A percentile compares a stretch with the other conserved stretches of the same genome.
Conservation (phyloP, 2,329 filamentous ascomycete species). For the Diaporthe aspalathi region DNA sequence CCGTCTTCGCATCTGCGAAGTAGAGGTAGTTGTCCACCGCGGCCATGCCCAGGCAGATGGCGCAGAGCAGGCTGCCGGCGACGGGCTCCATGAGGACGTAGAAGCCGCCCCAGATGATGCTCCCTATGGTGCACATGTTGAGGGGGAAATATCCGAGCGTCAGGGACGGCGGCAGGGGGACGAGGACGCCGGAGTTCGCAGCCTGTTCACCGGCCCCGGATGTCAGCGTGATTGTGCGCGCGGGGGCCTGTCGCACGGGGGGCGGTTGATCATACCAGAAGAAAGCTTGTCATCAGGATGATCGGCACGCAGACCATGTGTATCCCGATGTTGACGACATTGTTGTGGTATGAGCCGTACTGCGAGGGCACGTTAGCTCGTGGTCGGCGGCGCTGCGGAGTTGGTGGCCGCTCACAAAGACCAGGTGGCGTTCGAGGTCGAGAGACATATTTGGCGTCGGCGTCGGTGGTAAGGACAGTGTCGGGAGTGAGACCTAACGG, state of each 20-base stretch:
- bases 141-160: constrained; percentile 75
- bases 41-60: constrained; percentile 80
- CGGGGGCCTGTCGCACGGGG: neutral
- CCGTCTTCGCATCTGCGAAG: constrained; percentile 61
- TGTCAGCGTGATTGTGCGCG: constrained; percentile 1
- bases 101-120: constrained; percentile 77
- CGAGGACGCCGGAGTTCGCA: constrained; percentile 71
- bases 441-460: constrained; percentile 66
- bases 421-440: constrained; percentile 83
- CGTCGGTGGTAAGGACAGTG: neutral
- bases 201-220: constrained; percentile 54
- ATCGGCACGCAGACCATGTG: constrained; percentile 84
- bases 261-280: constrained; percentile 68
- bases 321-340: constrained; percentile 80
- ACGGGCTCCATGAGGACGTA: constrained; percentile 96
- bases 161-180: constrained; percentile 74
- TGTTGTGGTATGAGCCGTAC: constrained; percentile 88
- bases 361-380: constrained; percentile 50
- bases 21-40: constrained; percentile 82
- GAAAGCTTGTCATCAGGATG: constrained; percentile 77
- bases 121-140: constrained; percentile 73
- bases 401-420: constrained; percentile 72
- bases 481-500: neutral
- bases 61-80: constrained; percentile 81
- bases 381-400: neutral